These are phyloP conservation scores for Monosporascus sp. DNA, from an alignment of 2,329 filamentous ascomycete genomes.

Conservation along the genomic window DNA sequence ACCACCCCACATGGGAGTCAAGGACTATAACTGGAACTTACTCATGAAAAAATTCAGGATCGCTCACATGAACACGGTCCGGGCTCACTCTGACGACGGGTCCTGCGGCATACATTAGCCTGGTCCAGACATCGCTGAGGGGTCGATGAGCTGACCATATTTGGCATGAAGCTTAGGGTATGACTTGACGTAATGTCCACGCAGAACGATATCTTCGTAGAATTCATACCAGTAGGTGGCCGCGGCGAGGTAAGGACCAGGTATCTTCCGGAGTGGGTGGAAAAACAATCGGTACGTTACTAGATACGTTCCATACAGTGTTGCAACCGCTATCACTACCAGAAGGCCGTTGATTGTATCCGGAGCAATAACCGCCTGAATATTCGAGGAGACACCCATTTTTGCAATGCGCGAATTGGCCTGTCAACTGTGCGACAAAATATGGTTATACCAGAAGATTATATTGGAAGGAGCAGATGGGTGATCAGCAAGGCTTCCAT, in stretches of 20 bases:
- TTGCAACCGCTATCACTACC: no score
- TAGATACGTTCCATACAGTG: no score
- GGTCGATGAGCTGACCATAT: slow-evolving; percentile 3
- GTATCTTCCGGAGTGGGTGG: slow-evolving; percentile 6
- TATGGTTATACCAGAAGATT: no score
- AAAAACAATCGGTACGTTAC: slow-evolving; percentile 4
- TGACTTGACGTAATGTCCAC: slow-evolving; percentile 7
- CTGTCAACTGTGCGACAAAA: no score
- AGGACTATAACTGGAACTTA: neutral
- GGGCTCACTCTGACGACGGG: slow-evolving; percentile 8
- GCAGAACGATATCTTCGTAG: slow-evolving; percentile 6
- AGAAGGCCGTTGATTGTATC: no score
- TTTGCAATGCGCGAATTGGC: no score
- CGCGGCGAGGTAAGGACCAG: slow-evolving; percentile 3
- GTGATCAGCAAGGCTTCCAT: no score
- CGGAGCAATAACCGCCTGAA: no score
- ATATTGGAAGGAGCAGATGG: no score
- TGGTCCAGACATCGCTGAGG: neutral
- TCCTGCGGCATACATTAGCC: slow-evolving; percentile 1
- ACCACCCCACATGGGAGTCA: no score
- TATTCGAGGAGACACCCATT: no score
- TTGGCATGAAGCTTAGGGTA: slow-evolving; percentile 7
- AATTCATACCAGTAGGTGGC: slow-evolving; percentile 8
- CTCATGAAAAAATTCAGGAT: slow-evolving; percentile 9
- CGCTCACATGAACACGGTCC: slow-evolving; percentile 6